phyloP scores from a whole-genome alignment of 1,139 yeast species.

The Oligophagozyma castellii region DNA sequence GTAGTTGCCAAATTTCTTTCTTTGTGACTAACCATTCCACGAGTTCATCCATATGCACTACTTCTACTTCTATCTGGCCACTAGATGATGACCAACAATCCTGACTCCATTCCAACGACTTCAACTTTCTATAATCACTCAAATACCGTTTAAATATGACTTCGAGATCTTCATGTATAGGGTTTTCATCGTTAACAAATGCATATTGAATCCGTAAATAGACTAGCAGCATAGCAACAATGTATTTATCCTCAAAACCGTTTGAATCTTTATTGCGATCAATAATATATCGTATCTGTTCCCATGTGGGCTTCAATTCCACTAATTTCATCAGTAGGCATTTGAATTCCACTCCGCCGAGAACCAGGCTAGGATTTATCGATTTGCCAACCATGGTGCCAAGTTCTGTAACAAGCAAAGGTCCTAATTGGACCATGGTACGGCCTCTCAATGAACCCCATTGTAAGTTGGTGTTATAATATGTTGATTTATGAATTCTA shows the following conservation, averaged over 20 bases:
- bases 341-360: slow-evolving; percentile 23
- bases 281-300: slow-evolving; percentile 14
- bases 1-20: slow-evolving; percentile 23
- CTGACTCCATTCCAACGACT: slow-evolving; percentile 11
- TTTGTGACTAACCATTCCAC: slow-evolving; percentile 18
- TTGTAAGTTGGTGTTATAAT: slow-evolving; percentile 19
- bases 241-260: slow-evolving; percentile 19
- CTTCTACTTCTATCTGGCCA: slow-evolving; percentile 6
- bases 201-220: slow-evolving; percentile 22
- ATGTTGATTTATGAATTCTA: slow-evolving; percentile 19
- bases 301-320: slow-evolving; percentile 20
- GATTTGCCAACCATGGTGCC: slow-evolving; percentile 12
- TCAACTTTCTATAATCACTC: slow-evolving; percentile 20
- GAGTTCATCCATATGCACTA: slow-evolving; percentile 20
- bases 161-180: slow-evolving; percentile 4
- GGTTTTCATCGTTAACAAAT: slow-evolving; percentile 8
- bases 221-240: slow-evolving; percentile 16
- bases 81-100: slow-evolving; percentile 21
- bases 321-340: slow-evolving; percentile 22
- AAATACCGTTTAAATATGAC: slow-evolving; percentile 10
- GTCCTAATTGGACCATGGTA: slow-evolving; percentile 13
- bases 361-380: slow-evolving; percentile 4
- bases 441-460: slow-evolving; percentile 18
- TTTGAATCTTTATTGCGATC: slow-evolving; percentile 2
- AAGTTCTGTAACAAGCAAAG: slow-evolving; percentile 16